Evolutionary conservation across 176 grass and related monocot genomes (phyloP).

Genomic region (Triticum aestivum): IWGSC_CS_RefSeq_v2.1 NC_057813.1:756863269-756863768

Average conservation of each 20-base stretch:
- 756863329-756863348: too few relatives aligned
- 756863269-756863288: too few relatives aligned
- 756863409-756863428: too few relatives aligned
- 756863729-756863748: slow-evolving; percentile 78
- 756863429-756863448: too few relatives aligned
- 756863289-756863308: too few relatives aligned
- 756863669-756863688: slow-evolving; percentile 16
- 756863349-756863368: too few relatives aligned
- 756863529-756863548: background rate
- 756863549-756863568: background rate
- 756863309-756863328: too few relatives aligned
- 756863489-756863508: too few relatives aligned
- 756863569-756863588: background rate
- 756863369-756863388: too few relatives aligned
- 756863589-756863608: background rate
- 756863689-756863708: slow-evolving; percentile 54
- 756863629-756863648: background rate
- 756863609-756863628: background rate
- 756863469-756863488: too few relatives aligned
- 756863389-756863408: too few relatives aligned
- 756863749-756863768: slow-evolving; percentile 81
- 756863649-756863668: background rate
- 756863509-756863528: background rate
- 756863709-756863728: slow-evolving; percentile 91
- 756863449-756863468: too few relatives aligned